Evolutionary conservation across 129 eudicot genomes (phyloP), one percentile per base, ranked within the genome.

Genomic region (sunflower (Helianthus annuus)): DNA sequence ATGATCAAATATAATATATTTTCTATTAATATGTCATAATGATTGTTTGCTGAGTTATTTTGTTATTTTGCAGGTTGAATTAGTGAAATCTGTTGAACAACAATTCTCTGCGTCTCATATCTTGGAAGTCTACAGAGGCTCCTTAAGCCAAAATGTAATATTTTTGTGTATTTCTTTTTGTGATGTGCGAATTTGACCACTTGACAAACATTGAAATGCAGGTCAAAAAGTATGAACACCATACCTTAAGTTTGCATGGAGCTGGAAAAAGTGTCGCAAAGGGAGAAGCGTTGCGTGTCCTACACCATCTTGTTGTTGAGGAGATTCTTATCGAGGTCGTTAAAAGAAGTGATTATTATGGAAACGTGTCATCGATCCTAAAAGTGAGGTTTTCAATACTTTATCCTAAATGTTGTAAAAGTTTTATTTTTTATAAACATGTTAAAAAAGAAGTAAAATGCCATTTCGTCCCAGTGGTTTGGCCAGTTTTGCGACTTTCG

Each of bases 101-200:
- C 79, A 82, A 39, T 93, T 85, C 83, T 87, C 98, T 51, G 73
- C 96, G 62, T 76, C 98, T 65, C 96, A 93, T 79, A 82, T 89
- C 54, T 79, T 93, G 89, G 98, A 93, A 83, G 96, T 93, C 71
- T 93, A 80, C 81, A 86, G 80, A 79, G 98, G 97, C 56, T 93
- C 98, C 76, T 74, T 85, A 62, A 88, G 78, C 90, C 98, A 93
- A 79, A 84, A 78, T 85, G 97, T 93, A 87, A 45, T 87, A 68
- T 36, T 34, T 51, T 4, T 51, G 0, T 51, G 5, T n/a, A 4
- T 19, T n/a, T n/a, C 6, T 29, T 70, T 48, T 48, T n/a, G 32
- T 48, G 62, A 60, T 58, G 9, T 49, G 55, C 14, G 70, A 15
- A 39, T 64, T 36, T 38, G 27, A 61, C 68, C 32, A 54, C 53